Conservation (phyloP, 371 early-diverging fungal genomes). For the Mucor sp. region DNA sequence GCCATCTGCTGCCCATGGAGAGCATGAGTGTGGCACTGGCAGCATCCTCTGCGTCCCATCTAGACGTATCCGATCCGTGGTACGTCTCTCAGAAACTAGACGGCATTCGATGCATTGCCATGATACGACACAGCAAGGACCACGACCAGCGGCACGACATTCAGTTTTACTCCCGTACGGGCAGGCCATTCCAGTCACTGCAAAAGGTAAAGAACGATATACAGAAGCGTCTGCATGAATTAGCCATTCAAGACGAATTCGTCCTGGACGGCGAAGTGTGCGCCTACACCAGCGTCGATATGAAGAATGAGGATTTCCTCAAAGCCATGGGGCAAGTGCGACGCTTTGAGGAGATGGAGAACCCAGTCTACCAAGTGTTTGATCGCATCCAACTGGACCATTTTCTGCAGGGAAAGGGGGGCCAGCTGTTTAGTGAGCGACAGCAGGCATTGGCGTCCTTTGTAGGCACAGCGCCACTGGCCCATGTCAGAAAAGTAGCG, state of each 20-base stretch:
- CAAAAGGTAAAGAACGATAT: conserved; percentile 38
- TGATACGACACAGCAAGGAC: conserved; percentile 21
- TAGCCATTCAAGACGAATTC: conserved; percentile 9
- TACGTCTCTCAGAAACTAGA: conserved; percentile 63
- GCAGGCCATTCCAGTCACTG: conserved; percentile 41
- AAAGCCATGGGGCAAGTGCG: conserved; percentile 36
- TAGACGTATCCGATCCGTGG: conserved; percentile 32
- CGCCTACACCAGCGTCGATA: conserved; percentile 27
- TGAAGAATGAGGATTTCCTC: conserved; percentile 32
- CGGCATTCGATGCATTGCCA: conserved; percentile 57
- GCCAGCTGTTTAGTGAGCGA: conserved; percentile 33
- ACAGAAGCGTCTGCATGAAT: conserved; percentile 14
- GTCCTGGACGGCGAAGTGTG: conserved; percentile 66
- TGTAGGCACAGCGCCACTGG: conserved; percentile 6
- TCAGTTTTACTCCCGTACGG: conserved; percentile 53
- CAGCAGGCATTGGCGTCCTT: conserved; percentile 28
- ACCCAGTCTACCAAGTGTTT: conserved; percentile 57
- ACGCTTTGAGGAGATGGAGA: conserved; percentile 29
- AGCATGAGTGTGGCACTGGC: conserved; percentile 45
- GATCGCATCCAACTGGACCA: conserved; percentile 46
- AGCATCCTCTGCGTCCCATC: conserved; percentile 2
- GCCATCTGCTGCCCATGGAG: conserved; percentile 27
- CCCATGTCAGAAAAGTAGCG: conserved; percentile 31
- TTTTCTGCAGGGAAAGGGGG: conserved; percentile 33
- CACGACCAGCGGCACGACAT: conserved; percentile 15